phyloP scores from a whole-genome alignment of 192 early-diverging fungal species.

The Rhizophagus prolifer region DNA sequence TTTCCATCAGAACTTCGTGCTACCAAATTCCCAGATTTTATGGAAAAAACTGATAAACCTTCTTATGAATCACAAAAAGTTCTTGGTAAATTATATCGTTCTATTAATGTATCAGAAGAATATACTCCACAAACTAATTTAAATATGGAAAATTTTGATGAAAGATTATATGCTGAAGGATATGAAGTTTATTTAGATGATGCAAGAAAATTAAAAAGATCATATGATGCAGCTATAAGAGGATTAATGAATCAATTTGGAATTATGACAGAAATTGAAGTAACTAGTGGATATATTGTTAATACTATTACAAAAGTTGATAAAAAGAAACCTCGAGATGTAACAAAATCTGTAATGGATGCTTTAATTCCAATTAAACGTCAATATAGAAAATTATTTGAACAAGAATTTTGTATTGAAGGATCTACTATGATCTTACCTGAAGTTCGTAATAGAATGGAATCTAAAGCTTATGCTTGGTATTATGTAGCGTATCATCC shows the following conservation, averaged over 20 bases:
- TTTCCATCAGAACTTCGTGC: constrained; percentile 45
- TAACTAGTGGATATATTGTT: constrained; percentile 42
- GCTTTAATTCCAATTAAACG: constrained; percentile 36
- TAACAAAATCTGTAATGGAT: constrained; percentile 47
- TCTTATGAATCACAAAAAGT: constrained; percentile 56
- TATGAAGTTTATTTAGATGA: constrained; percentile 55
- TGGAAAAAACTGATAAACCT: constrained; percentile 60
- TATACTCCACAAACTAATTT: constrained; percentile 47
- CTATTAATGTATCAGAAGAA: constrained; percentile 37
- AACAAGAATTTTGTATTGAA: constrained; percentile 38
- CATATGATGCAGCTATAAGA: constrained; percentile 54
- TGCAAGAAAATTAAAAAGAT: constrained; percentile 37
- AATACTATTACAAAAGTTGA: constrained; percentile 39
- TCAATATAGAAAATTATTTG: constrained; percentile 49
- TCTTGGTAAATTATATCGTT: constrained; percentile 54
- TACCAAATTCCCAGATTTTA: constrained; percentile 65
- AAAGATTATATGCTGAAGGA: constrained; percentile 45
- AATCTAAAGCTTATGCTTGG: constrained; percentile 65
- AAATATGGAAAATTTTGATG: constrained; percentile 32
- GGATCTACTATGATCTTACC: constrained; percentile 29
- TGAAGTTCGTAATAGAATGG: constrained; percentile 24
- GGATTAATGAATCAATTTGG: constrained; percentile 70
- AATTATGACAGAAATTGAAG: constrained; percentile 43
- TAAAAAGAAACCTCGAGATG: constrained; percentile 52
- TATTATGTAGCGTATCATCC: constrained; percentile 68